A percentile compares a stretch with the other conserved stretches of the same genome.
phyloP scores from a whole-genome alignment of 2,329 filamentous ascomycete genomes.

The Aspergillus transmontanensis region DNA sequence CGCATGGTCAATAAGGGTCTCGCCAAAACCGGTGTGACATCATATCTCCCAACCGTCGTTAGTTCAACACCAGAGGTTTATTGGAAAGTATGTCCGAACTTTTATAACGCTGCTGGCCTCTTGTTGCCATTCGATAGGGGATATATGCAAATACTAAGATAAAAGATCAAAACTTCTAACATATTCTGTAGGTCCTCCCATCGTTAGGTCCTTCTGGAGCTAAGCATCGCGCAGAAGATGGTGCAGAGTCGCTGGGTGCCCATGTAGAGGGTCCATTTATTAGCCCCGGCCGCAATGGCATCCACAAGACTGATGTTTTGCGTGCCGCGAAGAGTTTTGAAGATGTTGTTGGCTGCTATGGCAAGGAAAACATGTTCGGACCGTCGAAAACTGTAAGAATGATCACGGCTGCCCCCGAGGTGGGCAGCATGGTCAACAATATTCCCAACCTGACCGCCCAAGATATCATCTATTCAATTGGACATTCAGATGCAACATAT shows the following conservation, averaged over 20 bases:
- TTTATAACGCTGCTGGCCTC: background rate
- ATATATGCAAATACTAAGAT: background rate
- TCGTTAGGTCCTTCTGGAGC: conserved; percentile 73
- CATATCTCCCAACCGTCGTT: conserved; percentile 77
- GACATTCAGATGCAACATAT: conserved; percentile 85
- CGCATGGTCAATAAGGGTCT: conserved; percentile 70
- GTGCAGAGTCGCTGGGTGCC: conserved; percentile 84
- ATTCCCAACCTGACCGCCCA: conserved; percentile 68
- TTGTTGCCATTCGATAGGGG: background rate
- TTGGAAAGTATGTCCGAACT: conserved; percentile 59
- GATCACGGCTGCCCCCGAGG: conserved; percentile 85
- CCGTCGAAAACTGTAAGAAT: conserved; percentile 61
- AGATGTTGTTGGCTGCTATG: conserved; percentile 62
- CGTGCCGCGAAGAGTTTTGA: conserved; percentile 63
- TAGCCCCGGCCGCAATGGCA: conserved; percentile 78
- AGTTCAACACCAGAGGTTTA: conserved; percentile 82
- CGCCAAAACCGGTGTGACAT: conserved; percentile 79
- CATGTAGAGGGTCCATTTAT: conserved; percentile 93
- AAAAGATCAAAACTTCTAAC: background rate
- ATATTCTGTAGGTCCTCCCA: conserved; percentile 59
- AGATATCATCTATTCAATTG: conserved; percentile 76
- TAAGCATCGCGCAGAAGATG: conserved; percentile 62
- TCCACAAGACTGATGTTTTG: conserved; percentile 76
- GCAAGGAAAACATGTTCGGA: conserved; percentile 63
- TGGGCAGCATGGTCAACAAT: conserved; percentile 67